Evolutionary conservation across 75 land plant genomes (phyloP).

Genomic region (Isoetes taiwanensis): DNA sequence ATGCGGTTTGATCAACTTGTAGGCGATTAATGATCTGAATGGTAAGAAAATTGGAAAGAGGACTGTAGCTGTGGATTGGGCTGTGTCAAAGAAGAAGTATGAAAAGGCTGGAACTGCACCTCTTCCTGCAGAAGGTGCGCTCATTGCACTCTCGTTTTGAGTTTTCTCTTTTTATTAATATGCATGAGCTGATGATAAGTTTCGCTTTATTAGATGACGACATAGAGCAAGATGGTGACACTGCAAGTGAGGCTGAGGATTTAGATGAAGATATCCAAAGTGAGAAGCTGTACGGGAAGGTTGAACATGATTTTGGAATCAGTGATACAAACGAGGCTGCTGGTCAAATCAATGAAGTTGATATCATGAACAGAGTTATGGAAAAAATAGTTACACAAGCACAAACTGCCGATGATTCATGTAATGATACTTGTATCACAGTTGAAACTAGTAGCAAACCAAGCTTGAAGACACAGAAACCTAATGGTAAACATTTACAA

Average conservation of each 20-base stretch:
- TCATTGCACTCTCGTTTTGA: no score
- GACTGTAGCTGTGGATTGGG: constrained; percentile 95
- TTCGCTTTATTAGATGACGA: no score
- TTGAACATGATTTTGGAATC: background rate
- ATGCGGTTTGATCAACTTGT: background rate
- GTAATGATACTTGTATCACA: no score
- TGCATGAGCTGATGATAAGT: no score
- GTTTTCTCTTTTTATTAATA: no score
- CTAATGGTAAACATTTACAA: no score
- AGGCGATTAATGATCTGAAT: constrained; percentile 80
- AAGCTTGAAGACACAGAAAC: no score
- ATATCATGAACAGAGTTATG: constrained; percentile 52
- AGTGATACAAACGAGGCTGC: background rate
- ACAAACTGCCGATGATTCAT: no score
- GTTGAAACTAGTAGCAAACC: no score
- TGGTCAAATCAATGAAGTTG: constrained; percentile 30
- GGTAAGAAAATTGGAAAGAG: constrained; percentile 60
- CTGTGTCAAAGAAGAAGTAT: constrained; percentile 65
- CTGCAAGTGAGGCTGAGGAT: constrained; percentile 37
- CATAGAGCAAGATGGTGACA: constrained; percentile 34
- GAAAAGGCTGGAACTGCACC: constrained; percentile 24
- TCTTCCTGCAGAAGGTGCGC: constrained; percentile 13
- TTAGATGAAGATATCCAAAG: constrained; percentile 7
- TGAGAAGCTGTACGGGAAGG: constrained; percentile 1
- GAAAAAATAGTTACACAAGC: constrained; percentile 42